Percentiles rank a stretch among this genome's conserved stretches.
These are phyloP conservation scores for Clavispora phyllophila DNA, from an alignment of 805 yeast genomes.

Conservation along the genomic window DNA sequence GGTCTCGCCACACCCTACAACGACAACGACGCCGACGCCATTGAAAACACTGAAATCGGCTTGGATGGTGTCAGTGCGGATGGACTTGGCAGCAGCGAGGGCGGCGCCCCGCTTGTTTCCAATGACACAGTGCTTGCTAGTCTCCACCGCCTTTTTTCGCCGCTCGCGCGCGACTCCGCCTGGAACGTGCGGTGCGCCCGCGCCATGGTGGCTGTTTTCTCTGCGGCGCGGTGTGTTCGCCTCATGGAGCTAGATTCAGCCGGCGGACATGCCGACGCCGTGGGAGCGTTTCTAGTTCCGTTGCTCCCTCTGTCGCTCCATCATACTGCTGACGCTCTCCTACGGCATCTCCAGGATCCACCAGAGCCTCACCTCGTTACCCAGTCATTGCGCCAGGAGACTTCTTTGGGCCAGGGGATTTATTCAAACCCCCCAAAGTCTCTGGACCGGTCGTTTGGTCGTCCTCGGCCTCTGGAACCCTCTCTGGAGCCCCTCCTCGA, in stretches of 20 bases:
- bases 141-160: not conserved
- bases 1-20: not conserved
- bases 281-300: not conserved
- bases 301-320: not conserved
- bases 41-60: too few relatives aligned
- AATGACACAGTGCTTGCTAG: not conserved
- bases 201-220: not conserved
- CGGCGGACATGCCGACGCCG: not conserved
- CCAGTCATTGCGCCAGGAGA: too few relatives aligned
- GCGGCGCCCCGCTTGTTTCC: not conserved
- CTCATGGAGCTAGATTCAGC: not conserved
- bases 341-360: not conserved
- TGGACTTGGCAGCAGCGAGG: too few relatives aligned
- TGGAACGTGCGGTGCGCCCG: not conserved
- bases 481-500: slow-evolving; percentile 1
- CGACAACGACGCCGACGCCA: not conserved
- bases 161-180: not conserved
- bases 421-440: too few relatives aligned
- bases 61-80: too few relatives aligned
- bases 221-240: not conserved
- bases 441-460: too few relatives aligned
- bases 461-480: too few relatives aligned
- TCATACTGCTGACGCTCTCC: not conserved
- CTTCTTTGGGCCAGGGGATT: too few relatives aligned
- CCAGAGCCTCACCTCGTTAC: not conserved